phyloP scores from a whole-genome alignment of 345 rosid genomes.

The Populus ilicifolia region DNA sequence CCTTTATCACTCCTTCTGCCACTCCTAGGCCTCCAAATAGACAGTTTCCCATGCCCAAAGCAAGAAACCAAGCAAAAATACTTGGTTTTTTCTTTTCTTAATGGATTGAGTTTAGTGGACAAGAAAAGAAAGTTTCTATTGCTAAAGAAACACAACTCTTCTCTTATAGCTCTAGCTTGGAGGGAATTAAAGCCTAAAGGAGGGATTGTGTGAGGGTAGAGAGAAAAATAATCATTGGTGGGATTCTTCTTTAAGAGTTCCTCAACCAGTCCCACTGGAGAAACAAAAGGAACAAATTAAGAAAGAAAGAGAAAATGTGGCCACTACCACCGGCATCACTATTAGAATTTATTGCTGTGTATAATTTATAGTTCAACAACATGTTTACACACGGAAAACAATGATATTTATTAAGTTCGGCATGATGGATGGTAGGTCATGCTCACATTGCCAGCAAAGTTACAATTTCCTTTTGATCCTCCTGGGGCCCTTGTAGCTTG shows the following conservation, averaged over 20 bases:
- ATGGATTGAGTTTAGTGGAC: background rate
- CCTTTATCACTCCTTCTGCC: conserved; percentile 39
- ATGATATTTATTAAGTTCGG: background rate
- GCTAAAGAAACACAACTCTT: background rate
- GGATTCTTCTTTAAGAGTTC: conserved; percentile 27
- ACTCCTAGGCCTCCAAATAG: conserved; percentile 64
- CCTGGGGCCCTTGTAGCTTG: background rate
- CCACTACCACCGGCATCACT: background rate
- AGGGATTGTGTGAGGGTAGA: conserved; percentile 4
- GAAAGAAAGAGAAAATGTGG: conserved; percentile 6
- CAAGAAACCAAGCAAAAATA: background rate
- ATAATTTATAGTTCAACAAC: conserved; percentile 7
- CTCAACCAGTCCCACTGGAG: conserved; percentile 1
- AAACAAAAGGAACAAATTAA: conserved; percentile 3
- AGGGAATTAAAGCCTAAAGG: conserved; percentile 3
- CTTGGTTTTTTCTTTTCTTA: background rate
- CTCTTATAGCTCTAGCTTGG: background rate
- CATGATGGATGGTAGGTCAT: background rate
- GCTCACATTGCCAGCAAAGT: background rate
- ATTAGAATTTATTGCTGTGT: background rate
- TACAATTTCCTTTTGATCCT: background rate
- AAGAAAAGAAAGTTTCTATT: background rate
- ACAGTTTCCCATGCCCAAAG: conserved; percentile 68
- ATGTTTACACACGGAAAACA: conserved; percentile 7
- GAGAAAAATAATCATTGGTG: conserved; percentile 33